Percentiles rank a stretch among this genome's conserved stretches.
Conservation (phyloP, 2,329 filamentous ascomycete species). For the Colletotrichum siamense region DNA sequence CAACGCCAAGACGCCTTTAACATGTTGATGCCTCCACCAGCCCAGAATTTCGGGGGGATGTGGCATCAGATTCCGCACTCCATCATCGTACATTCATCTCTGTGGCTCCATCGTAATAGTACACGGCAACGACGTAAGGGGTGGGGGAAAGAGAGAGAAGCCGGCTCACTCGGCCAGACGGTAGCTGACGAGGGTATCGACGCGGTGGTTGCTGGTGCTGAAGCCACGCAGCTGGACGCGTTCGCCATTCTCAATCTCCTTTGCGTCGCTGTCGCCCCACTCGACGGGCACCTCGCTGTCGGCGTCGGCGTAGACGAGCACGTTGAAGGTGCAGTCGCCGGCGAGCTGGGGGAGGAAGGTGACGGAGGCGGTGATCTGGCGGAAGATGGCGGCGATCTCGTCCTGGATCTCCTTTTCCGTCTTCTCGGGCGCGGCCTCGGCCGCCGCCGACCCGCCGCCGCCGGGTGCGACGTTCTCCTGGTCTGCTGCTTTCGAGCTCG, state of each 20-base stretch:
- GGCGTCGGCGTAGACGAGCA: slow-evolving; percentile 95
- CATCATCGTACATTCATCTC: not conserved
- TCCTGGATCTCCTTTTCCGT: slow-evolving; percentile 93
- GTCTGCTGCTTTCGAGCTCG: slow-evolving; percentile 58
- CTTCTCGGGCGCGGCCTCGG: slow-evolving; percentile 67
- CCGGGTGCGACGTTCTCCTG: slow-evolving; percentile 72
- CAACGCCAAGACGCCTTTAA: not conserved
- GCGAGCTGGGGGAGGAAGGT: slow-evolving; percentile 94
- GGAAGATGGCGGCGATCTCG: slow-evolving; percentile 95
- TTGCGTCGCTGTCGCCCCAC: slow-evolving; percentile 98
- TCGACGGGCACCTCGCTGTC: slow-evolving; percentile 97
- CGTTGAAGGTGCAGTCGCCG: slow-evolving; percentile 97
- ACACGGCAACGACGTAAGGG: not conserved
- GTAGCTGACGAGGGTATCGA: slow-evolving; percentile 96
- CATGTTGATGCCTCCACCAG: not conserved
- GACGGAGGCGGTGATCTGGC: slow-evolving; percentile 96
- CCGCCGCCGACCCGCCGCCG: slow-evolving; percentile 31
- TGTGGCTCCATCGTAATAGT: not conserved
- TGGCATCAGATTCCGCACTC: not conserved
- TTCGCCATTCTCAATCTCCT: slow-evolving; percentile 94
- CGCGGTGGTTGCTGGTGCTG: slow-evolving; percentile 91
- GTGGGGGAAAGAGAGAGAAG: not conserved
- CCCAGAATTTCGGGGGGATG: not conserved
- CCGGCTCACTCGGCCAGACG: slow-evolving; percentile 49
- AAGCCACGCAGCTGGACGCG: slow-evolving; percentile 95